phyloP scores from a whole-genome alignment of 306 rosid species.

The Myrica gale region DNA sequence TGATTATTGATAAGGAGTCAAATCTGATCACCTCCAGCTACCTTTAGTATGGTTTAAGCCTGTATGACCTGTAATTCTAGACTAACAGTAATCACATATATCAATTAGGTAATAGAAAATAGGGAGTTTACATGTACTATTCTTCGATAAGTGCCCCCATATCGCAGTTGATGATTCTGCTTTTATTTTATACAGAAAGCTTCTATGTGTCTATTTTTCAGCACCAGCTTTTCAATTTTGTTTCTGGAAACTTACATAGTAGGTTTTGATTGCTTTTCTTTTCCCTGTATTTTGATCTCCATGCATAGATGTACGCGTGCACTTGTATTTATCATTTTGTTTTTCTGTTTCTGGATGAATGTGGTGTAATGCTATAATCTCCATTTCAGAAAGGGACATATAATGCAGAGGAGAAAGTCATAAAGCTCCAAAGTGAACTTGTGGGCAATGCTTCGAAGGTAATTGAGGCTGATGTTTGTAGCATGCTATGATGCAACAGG shows the following conservation, averaged over 20 bases:
- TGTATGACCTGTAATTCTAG: background rate
- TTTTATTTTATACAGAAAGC: background rate
- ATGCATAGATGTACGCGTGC: no score
- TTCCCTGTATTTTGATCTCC: background rate
- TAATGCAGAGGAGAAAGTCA: conserved; percentile 55
- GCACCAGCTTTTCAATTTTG: background rate
- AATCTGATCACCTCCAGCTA: background rate
- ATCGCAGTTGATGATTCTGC: background rate
- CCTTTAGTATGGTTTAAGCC: background rate
- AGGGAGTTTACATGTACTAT: background rate
- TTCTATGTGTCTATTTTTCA: background rate
- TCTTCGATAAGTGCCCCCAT: background rate
- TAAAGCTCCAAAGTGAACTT: conserved; percentile 65
- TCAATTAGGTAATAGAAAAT: background rate
- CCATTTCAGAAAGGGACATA: conserved; percentile 67
- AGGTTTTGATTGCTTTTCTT: background rate
- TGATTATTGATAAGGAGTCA: background rate
- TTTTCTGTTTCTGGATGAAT: conserved; percentile 11
- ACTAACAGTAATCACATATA: background rate
- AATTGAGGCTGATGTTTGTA: conserved; percentile 28
- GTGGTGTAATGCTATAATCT: conserved; percentile 1
- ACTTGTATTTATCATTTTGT: background rate
- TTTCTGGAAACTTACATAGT: background rate
- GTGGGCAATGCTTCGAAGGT: conserved; percentile 93
- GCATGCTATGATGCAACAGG: conserved; percentile 9